These are phyloP conservation scores for Amauroascus niger DNA, from an alignment of 2,329 filamentous ascomycete species.

Conservation along the genomic window DNA sequence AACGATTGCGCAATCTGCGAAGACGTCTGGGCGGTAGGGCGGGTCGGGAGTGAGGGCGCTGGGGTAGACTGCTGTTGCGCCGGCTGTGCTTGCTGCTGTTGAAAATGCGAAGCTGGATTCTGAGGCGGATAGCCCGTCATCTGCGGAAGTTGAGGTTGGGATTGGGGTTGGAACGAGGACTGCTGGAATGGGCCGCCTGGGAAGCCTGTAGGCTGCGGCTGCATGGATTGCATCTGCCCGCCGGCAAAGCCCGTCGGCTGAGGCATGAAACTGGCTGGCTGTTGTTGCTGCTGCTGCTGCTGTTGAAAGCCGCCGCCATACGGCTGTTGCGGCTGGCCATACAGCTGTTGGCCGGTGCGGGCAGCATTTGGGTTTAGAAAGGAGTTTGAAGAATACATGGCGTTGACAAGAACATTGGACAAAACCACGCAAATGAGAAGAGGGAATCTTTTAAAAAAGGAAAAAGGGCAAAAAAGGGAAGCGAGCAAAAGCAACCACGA, in stretches of 20 bases:
- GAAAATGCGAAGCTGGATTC: slow-evolving; percentile 6
- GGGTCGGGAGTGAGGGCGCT: slow-evolving; percentile 44
- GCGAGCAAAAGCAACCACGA: too few relatives aligned
- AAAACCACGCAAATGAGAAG: slow-evolving; percentile 21
- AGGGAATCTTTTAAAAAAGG: slow-evolving; percentile 14
- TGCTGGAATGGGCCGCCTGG: slow-evolving; percentile 27
- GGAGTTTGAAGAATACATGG: slow-evolving; percentile 76
- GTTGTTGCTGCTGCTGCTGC: slow-evolving; percentile 49
- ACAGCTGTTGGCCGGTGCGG: slow-evolving; percentile 48
- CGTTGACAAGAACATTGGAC: slow-evolving; percentile 22
- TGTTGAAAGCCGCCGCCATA: slow-evolving; percentile 35
- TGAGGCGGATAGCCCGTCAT: slow-evolving; percentile 48
- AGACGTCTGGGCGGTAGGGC: slow-evolving; percentile 44
- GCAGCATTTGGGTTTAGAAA: slow-evolving; percentile 69
- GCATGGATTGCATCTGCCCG: slow-evolving; percentile 37
- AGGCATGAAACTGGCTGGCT: slow-evolving; percentile 47
- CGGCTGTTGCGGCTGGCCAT: slow-evolving; percentile 46
- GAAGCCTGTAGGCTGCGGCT: slow-evolving; percentile 42
- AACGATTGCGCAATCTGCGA: slow-evolving; percentile 57
- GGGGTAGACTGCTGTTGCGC: slow-evolving; percentile 27
- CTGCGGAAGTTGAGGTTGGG: slow-evolving; percentile 45
- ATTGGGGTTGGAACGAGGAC: slow-evolving; percentile 26
- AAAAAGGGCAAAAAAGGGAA: neutral
- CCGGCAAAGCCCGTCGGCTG: slow-evolving; percentile 59
- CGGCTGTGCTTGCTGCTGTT: slow-evolving; percentile 37